Base-by-base conservation (phyloP, 1,139 yeast genomes). In the Yamadazyma trypodendri region DNA sequence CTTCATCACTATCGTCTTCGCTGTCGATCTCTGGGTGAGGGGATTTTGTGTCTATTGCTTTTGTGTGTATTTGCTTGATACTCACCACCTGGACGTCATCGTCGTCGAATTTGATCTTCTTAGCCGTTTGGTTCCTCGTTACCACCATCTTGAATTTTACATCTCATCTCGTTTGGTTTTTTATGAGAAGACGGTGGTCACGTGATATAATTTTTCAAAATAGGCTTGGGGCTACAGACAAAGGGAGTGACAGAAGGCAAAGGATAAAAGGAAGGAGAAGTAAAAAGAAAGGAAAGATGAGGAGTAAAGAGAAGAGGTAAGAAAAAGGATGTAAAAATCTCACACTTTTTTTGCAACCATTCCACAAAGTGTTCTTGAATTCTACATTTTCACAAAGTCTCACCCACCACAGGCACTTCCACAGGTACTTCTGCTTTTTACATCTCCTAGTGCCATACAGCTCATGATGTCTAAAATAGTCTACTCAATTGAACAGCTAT, bases 1-100 rank as follows among this genome's bases (percentile, higher is more conserved):
- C 77, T n/a, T 68, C 75, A 47, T 71, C 76, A 2, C 63, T 56
- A 32, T 63, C 65, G 13, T 53, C 47, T 11, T 58, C 66, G 3
- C 54, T 59, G 2, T 43, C 41, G 24, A 41, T 55, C 6, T 37
- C 45, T 2, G 43, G 49, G 9, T 44, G 43, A 11, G 32, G 10
- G 31, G 46, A 4, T 7, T 14, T 27, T 4, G 32, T n/a, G n/a
- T n/a, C 10, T 23, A 8, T n/a, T 12, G 24, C 21, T 9, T 24
- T 25, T 25, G 15, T 9, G 12, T 23, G n/a, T 7, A 4, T 23
- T 5, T 6, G 7, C 12, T 23, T 22, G 22, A 21, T 12, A 4
- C 15, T 14, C 20, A 12, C 6, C 52, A 11, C 53, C 59, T 5
- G 56, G 2, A 54, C 43, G n/a, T 50, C 61, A 20, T 55, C 57